phyloP scores from a whole-genome alignment of 1,284 basidiomycete species.

The Cryptococcus amylolentus region DNA sequence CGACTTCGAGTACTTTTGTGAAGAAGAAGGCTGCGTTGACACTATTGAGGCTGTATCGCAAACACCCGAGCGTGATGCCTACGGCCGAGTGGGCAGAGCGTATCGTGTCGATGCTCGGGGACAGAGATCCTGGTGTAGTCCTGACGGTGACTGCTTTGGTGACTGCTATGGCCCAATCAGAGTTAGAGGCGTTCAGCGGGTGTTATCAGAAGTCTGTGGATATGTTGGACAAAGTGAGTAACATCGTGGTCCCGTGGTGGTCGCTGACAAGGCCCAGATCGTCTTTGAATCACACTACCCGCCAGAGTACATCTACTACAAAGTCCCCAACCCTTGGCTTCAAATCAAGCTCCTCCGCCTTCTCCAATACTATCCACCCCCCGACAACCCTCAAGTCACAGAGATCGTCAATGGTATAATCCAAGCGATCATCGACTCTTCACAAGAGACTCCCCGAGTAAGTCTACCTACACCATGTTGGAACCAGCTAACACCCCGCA shows the following conservation, averaged over 20 bases:
- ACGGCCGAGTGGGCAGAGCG: constrained; percentile 93
- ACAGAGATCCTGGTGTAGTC: constrained; percentile 87
- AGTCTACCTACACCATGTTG: not conserved
- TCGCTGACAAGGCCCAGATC: constrained; percentile 56
- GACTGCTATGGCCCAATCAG: constrained; percentile 91
- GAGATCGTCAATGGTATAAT: constrained; percentile 78
- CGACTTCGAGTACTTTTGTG: constrained; percentile 93
- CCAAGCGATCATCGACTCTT: constrained; percentile 86
- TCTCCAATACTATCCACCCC: constrained; percentile 91
- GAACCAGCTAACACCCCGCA: constrained; percentile 39
- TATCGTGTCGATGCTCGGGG: constrained; percentile 92
- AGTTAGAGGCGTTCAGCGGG: constrained; percentile 81
- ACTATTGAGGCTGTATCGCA: constrained; percentile 85
- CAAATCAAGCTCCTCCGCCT: constrained; percentile 93
- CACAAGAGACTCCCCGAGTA: constrained; percentile 74
- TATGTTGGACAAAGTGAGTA: constrained; percentile 72
- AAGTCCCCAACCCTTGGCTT: constrained; percentile 92
- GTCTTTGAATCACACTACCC: constrained; percentile 86
- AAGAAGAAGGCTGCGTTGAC: constrained; percentile 99
- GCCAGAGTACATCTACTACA: constrained; percentile 88
- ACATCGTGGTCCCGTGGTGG: not conserved
- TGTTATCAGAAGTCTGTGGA: constrained; percentile 95
- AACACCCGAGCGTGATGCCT: constrained; percentile 90
- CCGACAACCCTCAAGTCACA: constrained; percentile 78
- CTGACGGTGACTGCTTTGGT: constrained; percentile 89